A percentile compares a stretch with the other conserved stretches of the same genome.
Conservation (phyloP, 2,329 filamentous ascomycete species). For the Alternaria triticimaculans region DNA sequence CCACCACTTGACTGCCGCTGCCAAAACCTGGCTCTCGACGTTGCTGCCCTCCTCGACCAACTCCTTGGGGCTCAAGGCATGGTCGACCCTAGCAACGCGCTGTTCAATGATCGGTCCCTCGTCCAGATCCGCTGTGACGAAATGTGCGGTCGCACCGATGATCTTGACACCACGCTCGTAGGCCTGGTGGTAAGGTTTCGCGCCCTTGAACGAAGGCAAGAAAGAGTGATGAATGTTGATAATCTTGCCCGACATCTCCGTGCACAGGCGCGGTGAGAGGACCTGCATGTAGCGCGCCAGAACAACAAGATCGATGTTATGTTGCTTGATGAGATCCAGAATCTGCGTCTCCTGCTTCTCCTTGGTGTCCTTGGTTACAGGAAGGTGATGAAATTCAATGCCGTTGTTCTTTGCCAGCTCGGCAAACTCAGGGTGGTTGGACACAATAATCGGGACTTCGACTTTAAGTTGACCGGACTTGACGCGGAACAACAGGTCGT, state of each 20-base stretch:
- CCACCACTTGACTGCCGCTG: conserved; percentile 83
- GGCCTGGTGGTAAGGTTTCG: conserved; percentile 87
- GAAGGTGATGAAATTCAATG: conserved; percentile 81
- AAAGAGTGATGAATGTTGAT: conserved; percentile 94
- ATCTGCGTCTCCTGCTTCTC: conserved; percentile 73
- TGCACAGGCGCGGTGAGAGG: conserved; percentile 74
- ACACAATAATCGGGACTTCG: conserved; percentile 79
- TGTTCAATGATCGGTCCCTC: conserved; percentile 91
- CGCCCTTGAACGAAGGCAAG: conserved; percentile 86
- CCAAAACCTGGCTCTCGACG: conserved; percentile 82
- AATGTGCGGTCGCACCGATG: conserved; percentile 84
- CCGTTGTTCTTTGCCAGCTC: conserved; percentile 74
- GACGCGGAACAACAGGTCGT: conserved; percentile 81
- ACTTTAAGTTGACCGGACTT: conserved; percentile 76
- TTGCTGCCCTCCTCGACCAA: conserved; percentile 82
- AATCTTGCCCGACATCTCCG: conserved; percentile 81
- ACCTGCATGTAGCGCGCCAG: conserved; percentile 90
- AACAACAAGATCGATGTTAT: conserved; percentile 79
- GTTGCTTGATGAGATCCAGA: conserved; percentile 70
- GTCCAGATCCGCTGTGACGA: conserved; percentile 83
- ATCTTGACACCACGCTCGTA: conserved; percentile 89
- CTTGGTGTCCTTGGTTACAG: conserved; percentile 81
- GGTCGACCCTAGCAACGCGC: conserved; percentile 77
- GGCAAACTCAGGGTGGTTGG: conserved; percentile 79
- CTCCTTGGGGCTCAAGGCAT: conserved; percentile 76